Conservation (phyloP, 495 filamentous ascomycete species). For the Baudoinia panamericana region DNA sequence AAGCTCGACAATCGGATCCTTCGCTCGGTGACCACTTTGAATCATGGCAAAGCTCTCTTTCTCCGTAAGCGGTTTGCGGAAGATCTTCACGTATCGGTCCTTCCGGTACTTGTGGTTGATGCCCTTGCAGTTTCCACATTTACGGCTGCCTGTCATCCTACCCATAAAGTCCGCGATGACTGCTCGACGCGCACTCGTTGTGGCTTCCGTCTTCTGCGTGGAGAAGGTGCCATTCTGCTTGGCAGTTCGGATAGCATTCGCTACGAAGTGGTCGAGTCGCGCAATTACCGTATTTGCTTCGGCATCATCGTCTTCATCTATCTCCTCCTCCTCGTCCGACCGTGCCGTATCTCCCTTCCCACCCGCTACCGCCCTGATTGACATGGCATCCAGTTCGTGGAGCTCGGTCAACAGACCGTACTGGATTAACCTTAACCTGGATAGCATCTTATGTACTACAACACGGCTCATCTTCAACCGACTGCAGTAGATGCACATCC, state of each 20-base stretch:
- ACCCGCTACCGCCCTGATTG: slow-evolving; percentile 1
- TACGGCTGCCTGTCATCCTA: slow-evolving; percentile 47
- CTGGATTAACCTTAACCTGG: slow-evolving; percentile 77
- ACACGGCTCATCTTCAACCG: slow-evolving; percentile 60
- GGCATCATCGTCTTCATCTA: slow-evolving; percentile 44
- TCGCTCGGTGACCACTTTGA: slow-evolving; percentile 51
- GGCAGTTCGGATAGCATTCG: slow-evolving; percentile 43
- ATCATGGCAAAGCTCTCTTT: slow-evolving; percentile 65
- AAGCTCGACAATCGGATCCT: slow-evolving; percentile 44
- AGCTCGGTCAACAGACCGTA: slow-evolving; percentile 68
- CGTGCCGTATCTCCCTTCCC: slow-evolving; percentile 27
- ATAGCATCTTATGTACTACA: slow-evolving; percentile 60
- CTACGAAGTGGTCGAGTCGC: slow-evolving; percentile 57
- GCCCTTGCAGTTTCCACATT: slow-evolving; percentile 61
- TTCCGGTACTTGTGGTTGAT: slow-evolving; percentile 59
- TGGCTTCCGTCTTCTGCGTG: slow-evolving; percentile 64
- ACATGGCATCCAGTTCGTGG: slow-evolving; percentile 49
- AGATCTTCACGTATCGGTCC: slow-evolving; percentile 82
- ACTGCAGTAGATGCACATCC: slow-evolving; percentile 82
- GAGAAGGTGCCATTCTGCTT: slow-evolving; percentile 38
- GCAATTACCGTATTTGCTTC: slow-evolving; percentile 47
- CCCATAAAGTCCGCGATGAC: slow-evolving; percentile 71
- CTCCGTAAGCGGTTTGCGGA: slow-evolving; percentile 58
- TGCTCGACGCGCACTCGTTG: slow-evolving; percentile 56
- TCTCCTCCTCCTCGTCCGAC: slow-evolving; percentile 38